Evolutionary conservation across 208 protist species (phyloP).

Genomic region (Trypanosomatidae sp.): DNA sequence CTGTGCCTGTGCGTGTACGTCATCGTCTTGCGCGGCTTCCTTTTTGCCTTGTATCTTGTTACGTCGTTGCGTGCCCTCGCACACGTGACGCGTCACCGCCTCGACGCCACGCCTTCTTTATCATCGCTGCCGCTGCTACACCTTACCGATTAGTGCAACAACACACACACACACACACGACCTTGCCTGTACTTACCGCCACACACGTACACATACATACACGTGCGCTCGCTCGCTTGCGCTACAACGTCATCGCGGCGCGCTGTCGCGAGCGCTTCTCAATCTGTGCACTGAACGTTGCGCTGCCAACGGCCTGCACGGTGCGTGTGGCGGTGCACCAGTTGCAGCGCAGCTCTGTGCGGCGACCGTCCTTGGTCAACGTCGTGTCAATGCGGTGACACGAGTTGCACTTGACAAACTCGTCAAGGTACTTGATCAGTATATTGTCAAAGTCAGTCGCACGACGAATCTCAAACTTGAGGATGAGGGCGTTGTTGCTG

Average conservation of each 20-base stretch:
- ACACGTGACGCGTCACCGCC: neutral
- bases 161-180: constrained; percentile 1
- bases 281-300: constrained; percentile 60
- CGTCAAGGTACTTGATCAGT: constrained; percentile 78
- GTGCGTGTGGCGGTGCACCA: constrained; percentile 69
- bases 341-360: constrained; percentile 59
- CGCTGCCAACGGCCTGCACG: constrained; percentile 38
- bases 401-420: constrained; percentile 87
- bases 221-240: constrained; percentile 1
- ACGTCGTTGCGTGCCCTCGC: neutral
- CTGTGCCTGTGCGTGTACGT: too few species aligned
- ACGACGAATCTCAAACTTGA: constrained; percentile 82
- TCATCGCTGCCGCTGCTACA: neutral
- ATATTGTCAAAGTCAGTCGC: constrained; percentile 66
- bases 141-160: neutral
- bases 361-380: constrained; percentile 67
- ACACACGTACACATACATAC: constrained; percentile 1
- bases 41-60: too few species aligned
- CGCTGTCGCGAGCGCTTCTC: constrained; percentile 65
- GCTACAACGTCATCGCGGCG: constrained; percentile 43
- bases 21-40: too few species aligned
- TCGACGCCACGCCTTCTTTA: neutral
- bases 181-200: neutral
- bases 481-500: constrained; percentile 73
- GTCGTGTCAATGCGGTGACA: constrained; percentile 84